Conservation (phyloP, 2,329 filamentous ascomycete genomes). For the Xenoacremonium recifei region DNA sequence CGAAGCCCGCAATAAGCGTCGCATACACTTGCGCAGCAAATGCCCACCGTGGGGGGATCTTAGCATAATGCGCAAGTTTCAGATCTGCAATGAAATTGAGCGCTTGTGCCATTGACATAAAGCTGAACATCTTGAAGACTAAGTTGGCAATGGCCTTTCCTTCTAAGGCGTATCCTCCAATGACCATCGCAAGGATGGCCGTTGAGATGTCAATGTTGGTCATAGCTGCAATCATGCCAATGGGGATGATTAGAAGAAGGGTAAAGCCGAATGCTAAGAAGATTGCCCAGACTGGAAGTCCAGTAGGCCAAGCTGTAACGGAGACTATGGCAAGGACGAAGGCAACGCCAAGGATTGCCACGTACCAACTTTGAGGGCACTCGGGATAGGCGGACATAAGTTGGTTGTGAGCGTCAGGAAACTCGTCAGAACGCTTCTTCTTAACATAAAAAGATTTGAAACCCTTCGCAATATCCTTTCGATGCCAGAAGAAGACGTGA, state of each 20-base stretch:
- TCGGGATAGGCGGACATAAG: too few relatives aligned
- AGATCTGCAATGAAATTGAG: conserved; percentile 59
- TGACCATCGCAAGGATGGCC: conserved; percentile 65
- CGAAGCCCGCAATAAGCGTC: conserved; percentile 51
- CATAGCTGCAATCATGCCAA: conserved; percentile 55
- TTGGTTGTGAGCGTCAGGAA: too few relatives aligned
- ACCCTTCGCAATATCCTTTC: conserved; percentile 27
- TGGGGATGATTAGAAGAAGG: conserved; percentile 50
- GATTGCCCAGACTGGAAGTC: conserved; percentile 50
- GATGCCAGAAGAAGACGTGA: conserved; percentile 31
- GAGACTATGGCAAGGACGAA: conserved; percentile 38
- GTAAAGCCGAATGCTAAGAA: conserved; percentile 51
- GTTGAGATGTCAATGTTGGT: conserved; percentile 58
- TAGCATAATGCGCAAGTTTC: conserved; percentile 64
- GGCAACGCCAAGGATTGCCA: conserved; percentile 44
- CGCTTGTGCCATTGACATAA: conserved; percentile 60
- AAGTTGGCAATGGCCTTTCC: conserved; percentile 66
- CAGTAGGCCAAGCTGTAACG: conserved; percentile 47
- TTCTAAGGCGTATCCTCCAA: conserved; percentile 65
- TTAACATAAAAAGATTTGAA: conserved; percentile 25
- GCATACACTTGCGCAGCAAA: conserved; percentile 55
- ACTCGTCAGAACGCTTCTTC: too few relatives aligned
- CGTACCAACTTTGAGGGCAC: too few relatives aligned
- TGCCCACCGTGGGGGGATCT: conserved; percentile 51
- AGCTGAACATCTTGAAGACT: conserved; percentile 69